Evolutionary conservation across 495 filamentous ascomycete species (phyloP).

Genomic region (Penicillium pulvis): DNA sequence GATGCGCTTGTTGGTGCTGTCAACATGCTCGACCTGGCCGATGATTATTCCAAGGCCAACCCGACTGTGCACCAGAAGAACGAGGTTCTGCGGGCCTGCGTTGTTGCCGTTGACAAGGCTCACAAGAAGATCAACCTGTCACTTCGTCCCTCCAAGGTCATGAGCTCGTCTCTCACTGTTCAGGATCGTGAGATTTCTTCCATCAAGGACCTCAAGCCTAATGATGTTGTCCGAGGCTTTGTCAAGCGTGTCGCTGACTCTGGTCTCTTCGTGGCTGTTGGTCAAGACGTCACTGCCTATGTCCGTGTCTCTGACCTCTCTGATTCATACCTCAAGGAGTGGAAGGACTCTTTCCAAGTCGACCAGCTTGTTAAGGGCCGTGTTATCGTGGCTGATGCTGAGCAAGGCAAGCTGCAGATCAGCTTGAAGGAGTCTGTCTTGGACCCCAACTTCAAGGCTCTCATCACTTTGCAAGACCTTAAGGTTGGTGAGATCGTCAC

Average conservation of each 20-base stretch:
- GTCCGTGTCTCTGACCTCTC: constrained; percentile 85
- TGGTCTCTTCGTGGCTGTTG: constrained; percentile 81
- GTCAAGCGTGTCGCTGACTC: constrained; percentile 83
- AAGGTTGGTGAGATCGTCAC: constrained; percentile 78
- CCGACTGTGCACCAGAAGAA: constrained; percentile 73
- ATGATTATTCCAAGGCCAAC: constrained; percentile 78
- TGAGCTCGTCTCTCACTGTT: constrained; percentile 82
- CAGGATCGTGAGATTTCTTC: constrained; percentile 77
- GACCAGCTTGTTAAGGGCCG: constrained; percentile 90
- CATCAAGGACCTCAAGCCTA: constrained; percentile 67
- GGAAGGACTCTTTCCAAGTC: constrained; percentile 84
- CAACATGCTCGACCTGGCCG: constrained; percentile 74
- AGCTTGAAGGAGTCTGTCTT: constrained; percentile 82
- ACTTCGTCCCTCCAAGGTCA: constrained; percentile 78
- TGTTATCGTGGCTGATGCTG: constrained; percentile 65
- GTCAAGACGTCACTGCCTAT: constrained; percentile 76
- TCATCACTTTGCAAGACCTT: constrained; percentile 68
- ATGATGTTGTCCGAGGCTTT: constrained; percentile 85
- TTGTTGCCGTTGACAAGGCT: constrained; percentile 74
- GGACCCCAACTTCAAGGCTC: constrained; percentile 74
- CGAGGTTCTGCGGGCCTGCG: constrained; percentile 80
- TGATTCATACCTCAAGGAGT: constrained; percentile 89
- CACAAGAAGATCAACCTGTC: constrained; percentile 85
- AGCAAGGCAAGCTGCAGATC: constrained; percentile 74
- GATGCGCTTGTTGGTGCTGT: constrained; percentile 73